Evolutionary conservation across 177 flowering plant genomes (phyloP), one percentile per base, ranked within the genome.

Genomic region (Vitis hybrid): DNA sequence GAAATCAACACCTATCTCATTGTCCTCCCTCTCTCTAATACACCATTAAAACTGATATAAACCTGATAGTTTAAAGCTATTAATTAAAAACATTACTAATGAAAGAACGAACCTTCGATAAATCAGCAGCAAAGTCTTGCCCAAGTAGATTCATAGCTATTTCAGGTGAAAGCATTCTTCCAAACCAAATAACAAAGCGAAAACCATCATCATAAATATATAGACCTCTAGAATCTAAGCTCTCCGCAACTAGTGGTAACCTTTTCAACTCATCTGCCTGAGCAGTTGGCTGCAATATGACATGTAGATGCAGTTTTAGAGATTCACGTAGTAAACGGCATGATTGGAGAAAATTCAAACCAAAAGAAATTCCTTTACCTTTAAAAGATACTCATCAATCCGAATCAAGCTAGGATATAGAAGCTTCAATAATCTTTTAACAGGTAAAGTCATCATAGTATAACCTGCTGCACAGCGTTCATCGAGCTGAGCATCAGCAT

Each of bases 391-490:
- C 66, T 90, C 97, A 79, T 96, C 98, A 73, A 92, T 69, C 63
- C 95, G 88, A 65, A 90, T 76, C 76, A 96, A 84, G 73, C 79
- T 78, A 27, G 99, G 99, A 81, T 96, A 96, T 54, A 96, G 84
- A 73, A 89, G 84, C 78, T 91, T 92, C 80, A 96, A 77, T 71
- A 96, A 64, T 56, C 78, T 85, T 75, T 82, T 86, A 48, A 92
- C 89, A 30, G 98, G 93, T 73, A 96, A 83, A 56, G 90, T 80
- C 98, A 94, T 94, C 87, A 94, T 83, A 59, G 94, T 88, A 71
- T 70, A 88, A 55, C 98, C 99, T 68, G 90, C 88, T 65, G 98
- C 96, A 86, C 95, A 88, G 50, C 97, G 95, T 66, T 96, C 98
- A 89, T 96, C 99, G 56, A 96, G 91, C 75, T 74, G 84, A 61